Conservation (phyloP, 495 filamentous ascomycete species). For the Pseudoneurospora amorphoporcata region DNA sequence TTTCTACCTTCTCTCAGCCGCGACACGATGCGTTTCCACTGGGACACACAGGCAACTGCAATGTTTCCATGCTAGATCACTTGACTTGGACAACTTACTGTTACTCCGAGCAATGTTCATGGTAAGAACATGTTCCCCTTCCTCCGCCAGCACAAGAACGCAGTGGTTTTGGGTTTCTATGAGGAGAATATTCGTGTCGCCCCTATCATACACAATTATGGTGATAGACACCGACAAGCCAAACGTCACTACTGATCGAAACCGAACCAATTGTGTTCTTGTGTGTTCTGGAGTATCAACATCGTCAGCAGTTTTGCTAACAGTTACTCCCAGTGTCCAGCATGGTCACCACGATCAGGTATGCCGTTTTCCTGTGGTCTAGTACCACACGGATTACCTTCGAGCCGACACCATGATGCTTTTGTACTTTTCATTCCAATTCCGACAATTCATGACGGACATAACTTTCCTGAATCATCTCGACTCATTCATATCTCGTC, state of each 20-base stretch:
- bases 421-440: constrained; percentile 55
- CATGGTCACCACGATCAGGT: not conserved
- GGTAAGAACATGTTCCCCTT: constrained; percentile 15
- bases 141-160: not conserved
- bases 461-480: constrained; percentile 39
- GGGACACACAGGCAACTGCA: not conserved
- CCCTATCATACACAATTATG: constrained; percentile 78
- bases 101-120: not conserved
- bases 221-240: constrained; percentile 86
- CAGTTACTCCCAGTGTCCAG: constrained; percentile 8
- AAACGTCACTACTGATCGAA: constrained; percentile 73
- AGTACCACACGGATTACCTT: not conserved
- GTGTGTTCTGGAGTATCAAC: not conserved
- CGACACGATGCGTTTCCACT: not conserved
- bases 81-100: not conserved
- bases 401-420: constrained; percentile 39
- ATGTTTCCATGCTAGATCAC: not conserved
- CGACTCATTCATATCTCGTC: constrained; percentile 1
- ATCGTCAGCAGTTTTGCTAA: constrained; percentile 7
- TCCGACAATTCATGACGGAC: constrained; percentile 37
- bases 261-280: not conserved
- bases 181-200: constrained; percentile 81
- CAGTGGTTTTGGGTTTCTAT: constrained; percentile 30
- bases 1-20: not conserved
- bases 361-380: not conserved